phyloP scores from a whole-genome alignment of 257 asterid genomes.

The Capsicum chinense region DNA sequence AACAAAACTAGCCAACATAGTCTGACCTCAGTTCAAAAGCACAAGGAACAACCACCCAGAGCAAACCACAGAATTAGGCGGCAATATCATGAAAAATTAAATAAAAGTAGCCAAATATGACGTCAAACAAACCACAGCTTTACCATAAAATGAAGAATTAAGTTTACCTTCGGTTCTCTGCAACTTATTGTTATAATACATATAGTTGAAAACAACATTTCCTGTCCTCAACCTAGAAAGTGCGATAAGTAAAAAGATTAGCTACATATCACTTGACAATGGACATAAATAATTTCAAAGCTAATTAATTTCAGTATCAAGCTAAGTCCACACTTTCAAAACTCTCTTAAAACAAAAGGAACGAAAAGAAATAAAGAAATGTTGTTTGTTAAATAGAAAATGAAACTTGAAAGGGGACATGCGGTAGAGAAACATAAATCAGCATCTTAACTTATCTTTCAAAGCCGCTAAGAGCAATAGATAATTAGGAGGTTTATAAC shows the following conservation, averaged over 20 bases:
- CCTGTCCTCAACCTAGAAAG: conserved; percentile 90
- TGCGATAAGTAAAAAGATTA: conserved; percentile 31
- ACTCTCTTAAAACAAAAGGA: conserved; percentile 17
- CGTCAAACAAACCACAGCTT: conserved; percentile 1
- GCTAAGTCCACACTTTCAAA: not conserved
- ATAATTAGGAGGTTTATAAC: not conserved
- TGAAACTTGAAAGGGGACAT: conserved; percentile 17
- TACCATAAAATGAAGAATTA: conserved; percentile 9
- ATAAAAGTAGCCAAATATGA: not conserved
- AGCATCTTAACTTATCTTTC: conserved; percentile 2
- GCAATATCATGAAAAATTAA: not conserved
- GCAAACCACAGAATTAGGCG: conserved; percentile 3
- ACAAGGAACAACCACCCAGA: conserved; percentile 7
- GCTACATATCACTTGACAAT: not conserved
- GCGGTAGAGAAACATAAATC: conserved; percentile 6
- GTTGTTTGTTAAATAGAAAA: conserved; percentile 18
- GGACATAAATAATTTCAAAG: not conserved
- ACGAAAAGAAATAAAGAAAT: conserved; percentile 11
- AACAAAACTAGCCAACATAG: conserved; percentile 10
- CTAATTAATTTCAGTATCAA: conserved; percentile 9
- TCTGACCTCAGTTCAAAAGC: not conserved
- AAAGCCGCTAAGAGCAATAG: not conserved
- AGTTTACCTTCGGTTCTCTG: conserved; percentile 95
- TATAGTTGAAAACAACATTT: conserved; percentile 93
- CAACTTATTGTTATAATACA: conserved; percentile 81